Base-by-base conservation (phyloP, 176 grass and related monocot species). In the Stipa capillata region DNA sequence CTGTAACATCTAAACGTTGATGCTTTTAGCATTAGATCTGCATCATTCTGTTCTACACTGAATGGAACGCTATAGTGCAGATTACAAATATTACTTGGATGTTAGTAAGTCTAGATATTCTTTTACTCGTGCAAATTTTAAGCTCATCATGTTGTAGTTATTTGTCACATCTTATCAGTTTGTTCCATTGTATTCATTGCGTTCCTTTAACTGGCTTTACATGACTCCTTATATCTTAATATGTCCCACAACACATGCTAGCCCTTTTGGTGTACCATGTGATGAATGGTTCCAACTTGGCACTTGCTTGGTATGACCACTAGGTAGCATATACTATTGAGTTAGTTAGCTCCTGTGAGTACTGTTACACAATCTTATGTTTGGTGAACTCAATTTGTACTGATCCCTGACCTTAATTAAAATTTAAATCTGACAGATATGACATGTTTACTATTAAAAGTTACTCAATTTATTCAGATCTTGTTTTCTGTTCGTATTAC, bases 301-400 rank as follows among this genome's bases (percentile, higher is more conserved):
- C 48, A 74, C 42, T 75, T 42, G 43, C 51, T 84, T 70, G 87
- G 82, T 89, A 81, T 2, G 70, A 60, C 54, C 33, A 55, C 28
- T 72, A 55, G 49, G 42, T 69, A 21, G 76, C 60, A 23, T 80
- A 32, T 75, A 63, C 27, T 76, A 60, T 81, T 80, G 54, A 80
- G 73, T 73, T 66, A 57, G 68, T 32, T 88, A 66, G 70, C 16
- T 80, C 69, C 34, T 73, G 33, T 80, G 69, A 25, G 59, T 48
- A 79, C 33, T 74, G 41, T 49, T 89, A 18, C 36, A 81, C 61
- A 63, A 69, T 27, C 40, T 79, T 43, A 61, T 64, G 61, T 89
- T 85, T 89, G 76, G 34, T 76, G 42, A 76, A 35, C 20, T 56
- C n/a, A 63, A 45, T 54, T 89, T 85, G 37, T 85, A 85, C 62